Conservation (phyloP, 441 rosid species). For the Adansonia rubrostipa region DNA sequence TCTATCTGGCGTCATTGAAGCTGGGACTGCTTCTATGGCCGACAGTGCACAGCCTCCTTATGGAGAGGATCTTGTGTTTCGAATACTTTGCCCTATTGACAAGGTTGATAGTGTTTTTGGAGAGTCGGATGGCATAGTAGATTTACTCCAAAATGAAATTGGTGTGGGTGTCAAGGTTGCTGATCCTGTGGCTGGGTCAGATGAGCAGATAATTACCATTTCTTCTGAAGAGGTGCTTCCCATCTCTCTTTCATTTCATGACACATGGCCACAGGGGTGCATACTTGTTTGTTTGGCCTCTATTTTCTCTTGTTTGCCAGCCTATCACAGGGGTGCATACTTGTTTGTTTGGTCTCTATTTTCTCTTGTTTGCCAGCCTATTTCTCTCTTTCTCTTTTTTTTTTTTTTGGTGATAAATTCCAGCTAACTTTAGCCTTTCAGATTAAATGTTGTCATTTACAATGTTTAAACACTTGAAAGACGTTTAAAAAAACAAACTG, state of each 20-base stretch:
- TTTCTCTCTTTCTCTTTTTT: too few relatives aligned
- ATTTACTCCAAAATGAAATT: constrained; percentile 82
- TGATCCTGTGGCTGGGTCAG: constrained; percentile 81
- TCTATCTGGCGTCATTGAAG: constrained; percentile 56
- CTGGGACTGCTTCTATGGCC: constrained; percentile 47
- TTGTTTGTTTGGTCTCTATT: constrained; percentile 8
- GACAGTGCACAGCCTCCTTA: constrained; percentile 61
- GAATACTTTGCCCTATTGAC: constrained; percentile 83
- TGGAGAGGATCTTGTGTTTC: constrained; percentile 81
- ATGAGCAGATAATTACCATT: constrained; percentile 80
- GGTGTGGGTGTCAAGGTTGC: constrained; percentile 86
- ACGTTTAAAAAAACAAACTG: not conserved
- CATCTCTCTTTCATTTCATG: constrained; percentile 19
- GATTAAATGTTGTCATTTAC: not conserved
- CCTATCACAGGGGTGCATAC: not conserved
- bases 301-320: not conserved
- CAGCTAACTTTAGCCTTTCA: not conserved
- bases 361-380: not conserved
- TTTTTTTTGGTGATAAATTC: not conserved
- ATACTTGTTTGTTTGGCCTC: constrained; percentile 14
- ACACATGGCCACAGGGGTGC: not conserved
- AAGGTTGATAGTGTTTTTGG: constrained; percentile 75
- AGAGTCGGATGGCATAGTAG: constrained; percentile 74
- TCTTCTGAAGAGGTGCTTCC: constrained; percentile 85
- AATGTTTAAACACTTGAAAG: not conserved